These are phyloP conservation scores for Meyerozyma guilliermondii DNA, from an alignment of 1,139 yeast genomes.

Conservation along the genomic window DNA sequence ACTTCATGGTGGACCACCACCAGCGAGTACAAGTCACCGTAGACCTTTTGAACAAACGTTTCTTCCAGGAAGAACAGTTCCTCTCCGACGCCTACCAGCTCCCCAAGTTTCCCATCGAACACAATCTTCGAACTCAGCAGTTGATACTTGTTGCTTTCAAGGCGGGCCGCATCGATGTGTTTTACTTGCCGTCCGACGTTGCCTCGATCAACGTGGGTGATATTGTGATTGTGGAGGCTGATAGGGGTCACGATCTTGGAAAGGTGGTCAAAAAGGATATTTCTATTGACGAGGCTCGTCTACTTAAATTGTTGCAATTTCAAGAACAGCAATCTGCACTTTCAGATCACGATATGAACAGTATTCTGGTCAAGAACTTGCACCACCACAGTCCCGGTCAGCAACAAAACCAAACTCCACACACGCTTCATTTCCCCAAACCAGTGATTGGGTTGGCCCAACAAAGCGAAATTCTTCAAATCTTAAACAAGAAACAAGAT, in stretches of 20 bases:
- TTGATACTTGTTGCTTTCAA: constrained; percentile 75
- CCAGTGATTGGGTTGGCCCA: constrained; percentile 70
- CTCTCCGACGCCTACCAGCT: constrained; percentile 31
- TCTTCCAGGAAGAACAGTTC: constrained; percentile 18
- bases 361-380: constrained; percentile 21
- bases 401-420: constrained; percentile 22
- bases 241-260: constrained; percentile 89
- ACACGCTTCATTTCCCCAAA: constrained; percentile 58
- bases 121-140: constrained; percentile 27
- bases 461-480: constrained; percentile 54
- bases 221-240: constrained; percentile 95
- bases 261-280: constrained; percentile 65
- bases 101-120: constrained; percentile 40
- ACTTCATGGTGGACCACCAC: constrained; percentile 37
- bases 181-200: constrained; percentile 51
- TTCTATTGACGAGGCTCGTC: constrained; percentile 57
- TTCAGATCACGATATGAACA: constrained; percentile 20
- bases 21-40: constrained; percentile 32
- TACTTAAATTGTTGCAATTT: constrained; percentile 49
- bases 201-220: constrained; percentile 50
- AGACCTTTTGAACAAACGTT: constrained; percentile 11
- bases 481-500: constrained; percentile 57
- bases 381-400: constrained; percentile 9
- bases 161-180: constrained; percentile 81
- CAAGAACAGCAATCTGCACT: constrained; percentile 57